A percentile compares a stretch with the other conserved stretches of the same genome.
phyloP scores from a whole-genome alignment of 108 stramenopile genomes.

The Pseudonitzschia delicatissima region DNA sequence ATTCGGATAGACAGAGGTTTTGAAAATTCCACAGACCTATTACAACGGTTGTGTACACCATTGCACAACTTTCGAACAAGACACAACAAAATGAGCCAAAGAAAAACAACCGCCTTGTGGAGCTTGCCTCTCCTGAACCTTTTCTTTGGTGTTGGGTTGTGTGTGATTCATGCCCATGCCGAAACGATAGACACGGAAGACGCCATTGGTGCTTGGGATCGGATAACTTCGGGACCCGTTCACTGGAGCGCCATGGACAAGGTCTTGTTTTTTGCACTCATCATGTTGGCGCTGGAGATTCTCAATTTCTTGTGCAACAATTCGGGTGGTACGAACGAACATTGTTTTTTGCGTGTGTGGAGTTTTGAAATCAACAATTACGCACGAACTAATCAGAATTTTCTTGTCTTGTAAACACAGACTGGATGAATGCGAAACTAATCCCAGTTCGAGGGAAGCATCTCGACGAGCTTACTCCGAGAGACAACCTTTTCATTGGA shows the following conservation, averaged over 20 bases:
- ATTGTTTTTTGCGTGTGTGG: not conserved
- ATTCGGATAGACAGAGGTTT: too few species aligned
- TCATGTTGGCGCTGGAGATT: slow-evolving; percentile 34
- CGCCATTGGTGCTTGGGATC: not conserved
- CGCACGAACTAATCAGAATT: not conserved
- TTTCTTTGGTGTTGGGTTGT: not conserved
- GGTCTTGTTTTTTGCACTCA: slow-evolving; percentile 34
- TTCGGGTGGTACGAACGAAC: slow-evolving; percentile 27
- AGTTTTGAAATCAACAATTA: not conserved
- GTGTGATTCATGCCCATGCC: slow-evolving; percentile 19
- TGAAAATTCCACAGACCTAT: too few species aligned
- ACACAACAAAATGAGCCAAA: not conserved
- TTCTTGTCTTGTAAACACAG: slow-evolving; percentile 7
- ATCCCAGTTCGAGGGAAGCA: slow-evolving; percentile 88
- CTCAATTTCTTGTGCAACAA: slow-evolving; percentile 24
- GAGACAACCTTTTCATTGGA: slow-evolving; percentile 60
- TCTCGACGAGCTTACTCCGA: slow-evolving; percentile 66
- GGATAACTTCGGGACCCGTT: slow-evolving; percentile 15
- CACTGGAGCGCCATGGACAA: slow-evolving; percentile 33
- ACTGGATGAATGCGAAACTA: slow-evolving; percentile 27
- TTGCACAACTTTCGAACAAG: too few species aligned
- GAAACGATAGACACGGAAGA: not conserved
- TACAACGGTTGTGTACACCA: too few species aligned
- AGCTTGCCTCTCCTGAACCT: slow-evolving; percentile 10
- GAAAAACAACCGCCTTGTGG: not conserved